phyloP scores from a whole-genome alignment of 768 basidiomycete species.

The Grammothele lineata region DNA sequence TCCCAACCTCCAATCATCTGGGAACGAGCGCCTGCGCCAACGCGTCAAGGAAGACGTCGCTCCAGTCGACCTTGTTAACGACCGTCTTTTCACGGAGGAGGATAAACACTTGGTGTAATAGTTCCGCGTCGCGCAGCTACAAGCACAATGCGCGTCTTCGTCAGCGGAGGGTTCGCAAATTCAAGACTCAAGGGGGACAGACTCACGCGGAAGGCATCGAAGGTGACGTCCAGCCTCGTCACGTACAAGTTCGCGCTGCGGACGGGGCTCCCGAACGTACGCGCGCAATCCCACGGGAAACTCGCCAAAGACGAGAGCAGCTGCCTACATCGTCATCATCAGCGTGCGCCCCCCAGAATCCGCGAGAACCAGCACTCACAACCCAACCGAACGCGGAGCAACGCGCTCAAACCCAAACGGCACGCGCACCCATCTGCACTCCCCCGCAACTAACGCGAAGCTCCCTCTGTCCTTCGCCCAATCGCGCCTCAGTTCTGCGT shows the following conservation, averaged over 20 bases:
- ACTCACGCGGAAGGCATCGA: conserved; percentile 35
- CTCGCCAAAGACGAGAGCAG: conserved; percentile 21
- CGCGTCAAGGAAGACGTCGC: conserved; percentile 20
- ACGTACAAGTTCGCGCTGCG: conserved; percentile 32
- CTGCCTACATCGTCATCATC: conserved; percentile 9
- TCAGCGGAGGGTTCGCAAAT: neutral
- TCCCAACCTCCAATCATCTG: too few species aligned
- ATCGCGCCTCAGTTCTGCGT: conserved; percentile 35
- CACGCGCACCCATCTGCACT: conserved; percentile 34
- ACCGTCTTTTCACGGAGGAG: conserved; percentile 16
- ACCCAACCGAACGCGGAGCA: conserved; percentile 7
- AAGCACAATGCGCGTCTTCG: neutral
- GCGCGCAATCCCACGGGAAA: conserved; percentile 29
- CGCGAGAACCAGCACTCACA: conserved; percentile 6
- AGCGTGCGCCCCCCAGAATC: neutral
- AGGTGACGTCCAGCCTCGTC: conserved; percentile 35
- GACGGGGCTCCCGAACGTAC: conserved; percentile 29
- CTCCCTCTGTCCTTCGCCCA: conserved; percentile 35
- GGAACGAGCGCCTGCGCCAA: conserved; percentile 1
- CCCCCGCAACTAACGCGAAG: conserved; percentile 36
- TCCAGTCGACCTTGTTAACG: conserved; percentile 16
- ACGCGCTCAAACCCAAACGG: conserved; percentile 21
- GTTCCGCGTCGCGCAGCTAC: conserved; percentile 38
- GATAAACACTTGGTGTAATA: conserved; percentile 28
- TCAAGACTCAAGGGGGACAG: neutral